A percentile compares a stretch with the other conserved stretches of the same genome.
phyloP scores from a whole-genome alignment of 2,329 filamentous ascomycete genomes.

The Remersonia thermophila region DNA sequence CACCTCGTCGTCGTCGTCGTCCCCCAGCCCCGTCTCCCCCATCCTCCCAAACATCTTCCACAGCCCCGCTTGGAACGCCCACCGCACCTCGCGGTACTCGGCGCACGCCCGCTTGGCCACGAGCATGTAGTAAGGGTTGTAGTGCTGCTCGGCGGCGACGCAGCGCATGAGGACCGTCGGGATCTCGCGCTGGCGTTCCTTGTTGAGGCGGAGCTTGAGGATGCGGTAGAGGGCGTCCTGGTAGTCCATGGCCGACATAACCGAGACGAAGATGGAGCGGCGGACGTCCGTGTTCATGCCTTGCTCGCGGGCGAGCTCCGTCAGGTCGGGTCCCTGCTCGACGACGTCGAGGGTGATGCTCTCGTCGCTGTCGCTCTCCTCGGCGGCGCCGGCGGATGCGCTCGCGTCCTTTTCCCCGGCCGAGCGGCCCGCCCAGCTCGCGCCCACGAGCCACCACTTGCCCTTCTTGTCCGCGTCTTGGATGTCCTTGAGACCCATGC shows the following conservation, averaged over 20 bases:
- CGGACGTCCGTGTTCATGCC: slow-evolving; percentile 80
- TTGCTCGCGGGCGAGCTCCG: slow-evolving; percentile 63
- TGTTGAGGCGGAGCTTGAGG: slow-evolving; percentile 72
- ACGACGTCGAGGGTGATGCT: slow-evolving; percentile 24
- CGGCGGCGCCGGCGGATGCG: slow-evolving; percentile 5
- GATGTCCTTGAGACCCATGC: slow-evolving; percentile 72
- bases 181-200: slow-evolving; percentile 74
- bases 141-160: slow-evolving; percentile 65
- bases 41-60: slow-evolving; percentile 78
- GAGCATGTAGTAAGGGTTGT: slow-evolving; percentile 89
- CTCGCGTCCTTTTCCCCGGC: slow-evolving; percentile 9
- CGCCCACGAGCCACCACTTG: slow-evolving; percentile 97
- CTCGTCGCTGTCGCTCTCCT: slow-evolving; percentile 20
- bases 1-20: slow-evolving; percentile 37
- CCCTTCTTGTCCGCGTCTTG: slow-evolving; percentile 73
- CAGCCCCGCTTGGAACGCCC: slow-evolving; percentile 75
- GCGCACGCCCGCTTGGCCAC: slow-evolving; percentile 68
- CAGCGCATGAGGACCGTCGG: slow-evolving; percentile 81
- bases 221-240: slow-evolving; percentile 74
- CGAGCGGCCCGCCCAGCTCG: slow-evolving; percentile 58
- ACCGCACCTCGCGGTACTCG: slow-evolving; percentile 57
- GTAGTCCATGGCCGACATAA: slow-evolving; percentile 75
- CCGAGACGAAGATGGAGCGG: slow-evolving; percentile 81
- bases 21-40: slow-evolving; percentile 66
- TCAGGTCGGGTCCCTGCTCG: slow-evolving; percentile 49